Percentiles rank a stretch among this genome's conserved stretches.
Evolutionary conservation across 441 rosid genomes (phyloP).

Genomic region (Bruguiera hainesii): DNA sequence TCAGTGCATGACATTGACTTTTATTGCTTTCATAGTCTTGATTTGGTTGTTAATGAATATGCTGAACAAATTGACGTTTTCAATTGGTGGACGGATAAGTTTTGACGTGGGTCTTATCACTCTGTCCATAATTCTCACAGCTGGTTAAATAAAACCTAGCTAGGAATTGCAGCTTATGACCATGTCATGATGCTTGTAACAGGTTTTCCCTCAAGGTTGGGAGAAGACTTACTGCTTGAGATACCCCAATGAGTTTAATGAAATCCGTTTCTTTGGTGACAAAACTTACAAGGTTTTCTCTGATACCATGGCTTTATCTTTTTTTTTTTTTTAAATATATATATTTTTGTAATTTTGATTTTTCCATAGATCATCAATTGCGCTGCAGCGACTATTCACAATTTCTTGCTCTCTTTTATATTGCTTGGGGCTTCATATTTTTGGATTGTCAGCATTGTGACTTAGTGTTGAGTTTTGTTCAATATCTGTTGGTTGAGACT

Average conservation of each 20-base stretch:
- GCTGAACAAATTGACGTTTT: constrained; percentile 46
- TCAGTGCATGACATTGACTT: constrained; percentile 5
- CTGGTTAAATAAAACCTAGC: neutral
- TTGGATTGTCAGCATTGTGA: too few relatives aligned
- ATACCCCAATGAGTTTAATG: constrained; percentile 70
- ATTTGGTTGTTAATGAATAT: constrained; percentile 7
- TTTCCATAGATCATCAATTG: neutral
- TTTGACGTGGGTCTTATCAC: constrained; percentile 63
- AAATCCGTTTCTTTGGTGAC: constrained; percentile 98
- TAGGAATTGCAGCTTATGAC: constrained; percentile 1
- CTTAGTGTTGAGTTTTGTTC: too few relatives aligned
- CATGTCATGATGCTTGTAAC: constrained; percentile 18
- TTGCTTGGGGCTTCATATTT: too few relatives aligned
- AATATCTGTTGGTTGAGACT: neutral
- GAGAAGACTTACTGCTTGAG: constrained; percentile 97
- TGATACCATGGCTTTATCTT: neutral
- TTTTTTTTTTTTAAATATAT: neutral
- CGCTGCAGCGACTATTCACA: too few relatives aligned
- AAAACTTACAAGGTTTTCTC: constrained; percentile 81
- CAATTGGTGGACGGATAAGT: constrained; percentile 97
- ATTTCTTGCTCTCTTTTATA: too few relatives aligned
- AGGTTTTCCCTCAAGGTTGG: constrained; percentile 99
- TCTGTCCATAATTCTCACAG: constrained; percentile 3
- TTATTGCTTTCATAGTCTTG: constrained; percentile 4
- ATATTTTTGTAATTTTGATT: too few relatives aligned